These are phyloP conservation scores for Penicillium bovifimosum DNA, from an alignment of 495 filamentous ascomycete genomes.

Conservation along the genomic window DNA sequence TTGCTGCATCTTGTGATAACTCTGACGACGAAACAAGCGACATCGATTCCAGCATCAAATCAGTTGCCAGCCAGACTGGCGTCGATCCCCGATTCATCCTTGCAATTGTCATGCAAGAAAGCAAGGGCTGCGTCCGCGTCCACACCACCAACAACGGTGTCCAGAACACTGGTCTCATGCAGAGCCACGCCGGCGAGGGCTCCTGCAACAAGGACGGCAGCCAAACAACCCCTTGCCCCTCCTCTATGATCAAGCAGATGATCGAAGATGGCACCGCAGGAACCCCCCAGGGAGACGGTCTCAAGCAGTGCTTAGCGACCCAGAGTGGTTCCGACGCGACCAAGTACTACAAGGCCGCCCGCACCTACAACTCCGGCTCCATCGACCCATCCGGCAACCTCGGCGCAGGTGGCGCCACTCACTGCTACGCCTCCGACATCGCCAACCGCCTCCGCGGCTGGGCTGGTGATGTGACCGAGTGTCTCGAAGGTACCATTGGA, in stretches of 20 bases:
- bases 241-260: slow-evolving; percentile 42
- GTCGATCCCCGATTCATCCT: slow-evolving; percentile 55
- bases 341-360: slow-evolving; percentile 46
- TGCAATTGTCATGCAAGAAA: slow-evolving; percentile 54
- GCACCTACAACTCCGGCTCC: slow-evolving; percentile 55
- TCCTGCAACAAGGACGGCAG: slow-evolving; percentile 38
- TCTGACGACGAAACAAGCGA: slow-evolving; percentile 35
- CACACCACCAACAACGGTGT: slow-evolving; percentile 41
- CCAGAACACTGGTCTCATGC: slow-evolving; percentile 54
- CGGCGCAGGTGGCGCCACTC: slow-evolving; percentile 45
- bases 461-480: slow-evolving; percentile 24
- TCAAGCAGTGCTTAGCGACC: slow-evolving; percentile 31
- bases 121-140: slow-evolving; percentile 53
- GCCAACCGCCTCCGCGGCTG: slow-evolving; percentile 53
- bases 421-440: slow-evolving; percentile 53
- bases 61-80: slow-evolving; percentile 28
- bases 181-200: slow-evolving; percentile 43
- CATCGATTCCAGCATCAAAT: slow-evolving; percentile 36
- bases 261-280: slow-evolving; percentile 43
- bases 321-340: slow-evolving; percentile 25
- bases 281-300: slow-evolving; percentile 38
- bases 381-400: slow-evolving; percentile 42
- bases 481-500: slow-evolving; percentile 10
- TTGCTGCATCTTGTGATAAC: slow-evolving; percentile 44
- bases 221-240: slow-evolving; percentile 41